phyloP scores from a whole-genome alignment of 192 early-diverging fungal genomes.

The Entomortierella parvispora region DNA sequence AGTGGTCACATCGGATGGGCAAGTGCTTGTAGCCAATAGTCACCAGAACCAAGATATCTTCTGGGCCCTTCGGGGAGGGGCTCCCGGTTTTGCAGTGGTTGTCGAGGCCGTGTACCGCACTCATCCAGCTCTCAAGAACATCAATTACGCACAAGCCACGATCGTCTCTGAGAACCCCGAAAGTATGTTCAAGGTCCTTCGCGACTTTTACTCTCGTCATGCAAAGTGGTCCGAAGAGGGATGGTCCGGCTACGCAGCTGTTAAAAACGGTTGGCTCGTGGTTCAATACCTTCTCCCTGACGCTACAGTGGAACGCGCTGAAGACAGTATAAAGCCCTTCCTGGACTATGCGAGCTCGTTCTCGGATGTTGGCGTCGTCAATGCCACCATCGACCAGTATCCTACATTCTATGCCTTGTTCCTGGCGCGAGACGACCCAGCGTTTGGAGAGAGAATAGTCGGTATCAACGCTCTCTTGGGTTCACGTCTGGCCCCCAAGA shows the following conservation, averaged over 20 bases:
- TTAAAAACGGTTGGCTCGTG: background rate
- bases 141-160: background rate
- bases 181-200: background rate
- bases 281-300: conserved; percentile 14
- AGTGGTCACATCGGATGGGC: conserved; percentile 62
- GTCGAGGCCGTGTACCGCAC: conserved; percentile 33
- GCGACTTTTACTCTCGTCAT: conserved; percentile 13
- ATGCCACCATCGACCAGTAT: background rate
- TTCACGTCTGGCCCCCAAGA: conserved; percentile 48
- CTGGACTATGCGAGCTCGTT: background rate
- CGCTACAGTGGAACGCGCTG: background rate
- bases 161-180: conserved; percentile 7
- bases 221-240: conserved; percentile 19
- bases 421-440: background rate
- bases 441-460: conserved; percentile 3
- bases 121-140: conserved; percentile 17
- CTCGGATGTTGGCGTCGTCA: background rate
- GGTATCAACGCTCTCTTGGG: conserved; percentile 36
- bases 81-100: conserved; percentile 43
- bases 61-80: conserved; percentile 71
- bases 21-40: conserved; percentile 45
- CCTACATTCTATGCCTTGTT: conserved; percentile 21
- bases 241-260: conserved; percentile 27
- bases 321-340: conserved; percentile 2
- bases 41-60: conserved; percentile 62